Base-by-base conservation (phyloP, 768 basidiomycete species). In the Lentinus tigrinus region DNA sequence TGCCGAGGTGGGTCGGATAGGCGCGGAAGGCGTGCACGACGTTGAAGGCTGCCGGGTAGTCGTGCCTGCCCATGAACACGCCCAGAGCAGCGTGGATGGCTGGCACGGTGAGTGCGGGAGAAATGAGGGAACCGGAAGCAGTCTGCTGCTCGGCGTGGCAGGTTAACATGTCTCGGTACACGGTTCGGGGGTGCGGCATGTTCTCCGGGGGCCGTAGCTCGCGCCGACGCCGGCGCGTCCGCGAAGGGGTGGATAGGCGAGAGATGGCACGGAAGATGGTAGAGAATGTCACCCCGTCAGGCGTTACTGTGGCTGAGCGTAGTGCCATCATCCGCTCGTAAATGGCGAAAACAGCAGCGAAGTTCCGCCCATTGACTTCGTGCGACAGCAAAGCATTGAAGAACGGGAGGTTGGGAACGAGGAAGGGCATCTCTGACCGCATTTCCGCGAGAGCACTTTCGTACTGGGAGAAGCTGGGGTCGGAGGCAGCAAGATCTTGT, bases 331-430 rank as follows among this genome's bases (percentile, higher is more conserved):
- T 65, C 21, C 75, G 52, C 8, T 63, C 64, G 61, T 83, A 85
- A 4, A 83, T 67, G 3, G 71, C 63, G 58, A 83, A 79, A 6
- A 77, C 78, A 17, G 72, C 70, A 4, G 61, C 63, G 47, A 74
- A 68, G 5, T 72, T 70, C 13, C 67, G 54, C 1, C 65, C 66
- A 13, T 73, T 64, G 37, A 74, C 63, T 54, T 80, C 75, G 16
- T 70, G 68, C 6, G 75, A 69, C 14, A 85, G 75, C 59, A 85
- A 74, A 8, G 75, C 58, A 54, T 85, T 83, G 70, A 83, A 77
- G n/a, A 83, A 61, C 38, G 64, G 63, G 9, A 74, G 69, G 52
- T 80, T 72, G 0, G 77, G 75, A 2, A 65, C 40, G 13, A 79
- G 69, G 34, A 3, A 17, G 13, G 51, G 51, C 3, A 73, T 73